Percentiles rank a stretch among this genome's conserved stretches.
These are phyloP conservation scores for Pseudogymnoascus sp. DNA, from an alignment of 2,329 filamentous ascomycete species.

Conservation along the genomic window DNA sequence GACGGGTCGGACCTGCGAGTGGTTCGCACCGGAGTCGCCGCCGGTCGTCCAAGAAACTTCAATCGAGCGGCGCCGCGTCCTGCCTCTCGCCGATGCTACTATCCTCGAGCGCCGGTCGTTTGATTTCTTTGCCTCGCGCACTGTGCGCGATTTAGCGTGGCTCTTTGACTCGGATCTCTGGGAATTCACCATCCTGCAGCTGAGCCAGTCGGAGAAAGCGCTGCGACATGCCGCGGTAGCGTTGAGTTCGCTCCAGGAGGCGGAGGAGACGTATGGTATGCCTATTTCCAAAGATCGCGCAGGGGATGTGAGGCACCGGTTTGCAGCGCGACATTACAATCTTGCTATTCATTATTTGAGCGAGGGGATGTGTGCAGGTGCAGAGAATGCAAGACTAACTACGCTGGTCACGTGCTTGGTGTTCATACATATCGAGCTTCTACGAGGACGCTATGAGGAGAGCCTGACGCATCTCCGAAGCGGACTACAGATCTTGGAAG, in stretches of 20 bases:
- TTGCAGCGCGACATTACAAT: neutral
- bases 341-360: slow-evolving; percentile 4
- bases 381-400: neutral
- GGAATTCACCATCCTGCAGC: neutral
- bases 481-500: neutral
- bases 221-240: neutral
- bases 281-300: neutral
- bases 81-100: neutral
- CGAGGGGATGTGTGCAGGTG: neutral
- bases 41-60: neutral
- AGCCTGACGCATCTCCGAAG: neutral
- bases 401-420: neutral
- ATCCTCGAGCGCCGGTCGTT: neutral
- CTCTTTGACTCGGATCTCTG: slow-evolving; percentile 2
- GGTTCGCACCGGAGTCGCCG: neutral
- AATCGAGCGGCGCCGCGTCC: neutral
- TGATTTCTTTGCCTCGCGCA: neutral
- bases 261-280: slow-evolving; percentile 5
- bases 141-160: neutral
- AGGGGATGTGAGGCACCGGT: neutral
- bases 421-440: slow-evolving; percentile 2
- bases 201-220: slow-evolving; percentile 2
- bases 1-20: neutral
- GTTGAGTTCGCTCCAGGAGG: neutral
- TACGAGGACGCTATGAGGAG: neutral